Base-by-base conservation (phyloP, 257 asterid species). In the Solanum clarkiae region DNA sequence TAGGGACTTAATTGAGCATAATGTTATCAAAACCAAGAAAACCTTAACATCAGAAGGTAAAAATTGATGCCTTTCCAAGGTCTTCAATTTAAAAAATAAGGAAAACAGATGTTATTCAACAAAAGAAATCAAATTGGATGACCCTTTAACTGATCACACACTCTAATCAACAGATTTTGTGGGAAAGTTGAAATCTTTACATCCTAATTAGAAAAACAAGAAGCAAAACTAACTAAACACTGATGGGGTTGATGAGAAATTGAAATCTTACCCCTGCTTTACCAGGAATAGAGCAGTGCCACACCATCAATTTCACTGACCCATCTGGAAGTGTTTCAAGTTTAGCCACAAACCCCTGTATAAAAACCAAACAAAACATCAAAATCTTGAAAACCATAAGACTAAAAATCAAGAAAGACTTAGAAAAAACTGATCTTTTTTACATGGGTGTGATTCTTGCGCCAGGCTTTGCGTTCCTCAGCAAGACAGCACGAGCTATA, bases 401-500 rank as follows among this genome's bases (percentile, higher is more conserved):
- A 11, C 10, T 20, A 12, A 13, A 20, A 80, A 75, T 15, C 56
- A 82, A 36, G 36, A 54, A 15, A 82, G 6, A n/a, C 18, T 22
- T 24, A 10, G 8, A 85, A 57, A 68, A 49, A 65, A 49, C 40
- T 47, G 54, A 71, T 55, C 11, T 29, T 24, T 62, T 62, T 7
- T 22, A 90, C 94, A 84, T 91, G 92, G 14, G 94, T 92, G 22
- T 91, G 94, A 80, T 90, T 90, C 71, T 87, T 91, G 85, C 94
- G 72, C 94, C 94, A 91, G 22, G 94, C 63, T 71, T 91, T 91
- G 40, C 94, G 89, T 60, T 91, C 94, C 85, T 91, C 94, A 16
- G 91, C 88, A 22, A 91, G 89, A 24, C 94, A 89, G 11, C 92
- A 8, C 92, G 91, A 49, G 94, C 92, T 11, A 91, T 91, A 22